These are phyloP conservation scores for Debaryomyces singareniensis DNA, from an alignment of 1,139 yeast species.

Conservation along the genomic window DNA sequence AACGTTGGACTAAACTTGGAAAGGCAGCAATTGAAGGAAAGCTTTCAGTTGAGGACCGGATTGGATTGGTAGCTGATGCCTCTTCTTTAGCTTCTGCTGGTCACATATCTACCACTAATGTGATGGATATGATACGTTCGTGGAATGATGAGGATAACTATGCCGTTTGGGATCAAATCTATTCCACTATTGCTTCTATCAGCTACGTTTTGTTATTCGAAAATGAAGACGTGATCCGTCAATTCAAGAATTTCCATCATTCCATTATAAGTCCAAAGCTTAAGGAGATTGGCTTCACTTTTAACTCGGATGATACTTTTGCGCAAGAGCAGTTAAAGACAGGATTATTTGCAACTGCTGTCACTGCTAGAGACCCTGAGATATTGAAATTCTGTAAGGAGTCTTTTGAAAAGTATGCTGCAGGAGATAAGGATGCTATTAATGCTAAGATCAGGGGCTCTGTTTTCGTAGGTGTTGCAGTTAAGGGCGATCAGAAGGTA, in stretches of 20 bases:
- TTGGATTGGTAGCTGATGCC: constrained; percentile 81
- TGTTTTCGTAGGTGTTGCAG: constrained; percentile 65
- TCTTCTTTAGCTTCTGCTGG: constrained; percentile 70
- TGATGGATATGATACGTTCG: constrained; percentile 55
- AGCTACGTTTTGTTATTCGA: constrained; percentile 69
- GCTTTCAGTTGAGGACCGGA: constrained; percentile 76
- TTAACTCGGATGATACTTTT: constrained; percentile 56
- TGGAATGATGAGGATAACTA: constrained; percentile 67
- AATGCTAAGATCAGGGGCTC: constrained; percentile 77
- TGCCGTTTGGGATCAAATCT: constrained; percentile 76
- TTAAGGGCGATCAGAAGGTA: constrained; percentile 54
- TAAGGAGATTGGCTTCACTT: constrained; percentile 63
- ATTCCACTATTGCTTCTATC: constrained; percentile 47
- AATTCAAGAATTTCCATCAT: constrained; percentile 53
- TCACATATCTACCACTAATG: constrained; percentile 58
- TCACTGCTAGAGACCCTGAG: constrained; percentile 49
- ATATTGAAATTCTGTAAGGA: constrained; percentile 48
- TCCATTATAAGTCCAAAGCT: constrained; percentile 57
- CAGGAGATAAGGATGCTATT: constrained; percentile 65
- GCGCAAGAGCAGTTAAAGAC: constrained; percentile 73
- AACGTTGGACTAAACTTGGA: constrained; percentile 71
- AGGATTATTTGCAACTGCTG: constrained; percentile 65
- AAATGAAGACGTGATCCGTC: constrained; percentile 46
- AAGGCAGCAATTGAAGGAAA: constrained; percentile 59
- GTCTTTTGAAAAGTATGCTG: constrained; percentile 52